Conservation (phyloP, 2,329 filamentous ascomycete species). For the Aspergillus flavus region DNA sequence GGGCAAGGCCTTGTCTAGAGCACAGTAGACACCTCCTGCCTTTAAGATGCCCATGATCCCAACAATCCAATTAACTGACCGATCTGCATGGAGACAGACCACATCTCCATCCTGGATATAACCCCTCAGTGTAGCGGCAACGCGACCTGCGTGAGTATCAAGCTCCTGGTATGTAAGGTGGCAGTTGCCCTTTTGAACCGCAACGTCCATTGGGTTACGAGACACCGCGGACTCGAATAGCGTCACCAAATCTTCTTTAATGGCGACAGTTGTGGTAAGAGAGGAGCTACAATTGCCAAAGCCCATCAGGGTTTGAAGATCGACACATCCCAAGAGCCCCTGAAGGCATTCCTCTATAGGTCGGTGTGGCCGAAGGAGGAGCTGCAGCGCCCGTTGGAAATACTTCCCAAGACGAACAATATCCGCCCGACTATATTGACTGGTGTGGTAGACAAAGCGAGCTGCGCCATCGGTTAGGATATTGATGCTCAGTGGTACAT, state of each 20-base stretch:
- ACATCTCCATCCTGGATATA: constrained; percentile 2
- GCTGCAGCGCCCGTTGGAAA: too few species aligned
- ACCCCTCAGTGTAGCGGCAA: constrained; percentile 11
- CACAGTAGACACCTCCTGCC: constrained; percentile 17
- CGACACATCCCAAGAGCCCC: too few species aligned
- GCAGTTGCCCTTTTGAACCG: constrained; percentile 1
- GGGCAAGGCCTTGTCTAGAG: constrained; percentile 22
- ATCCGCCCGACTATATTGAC: too few species aligned
- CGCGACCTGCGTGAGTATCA: background rate
- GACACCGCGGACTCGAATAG: constrained; percentile 2
- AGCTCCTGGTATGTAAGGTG: constrained; percentile 12
- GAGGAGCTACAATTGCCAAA: too few species aligned
- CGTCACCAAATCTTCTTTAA: constrained; percentile 9
- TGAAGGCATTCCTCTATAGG: too few species aligned
- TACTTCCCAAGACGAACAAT: too few species aligned
- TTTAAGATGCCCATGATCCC: constrained; percentile 11
- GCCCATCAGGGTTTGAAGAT: too few species aligned
- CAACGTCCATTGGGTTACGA: background rate
- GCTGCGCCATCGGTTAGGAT: too few species aligned
- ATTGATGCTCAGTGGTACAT: too few species aligned
- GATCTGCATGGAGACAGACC: constrained; percentile 17
- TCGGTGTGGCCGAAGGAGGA: too few species aligned
- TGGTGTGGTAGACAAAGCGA: too few species aligned
- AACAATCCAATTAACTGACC: constrained; percentile 20
- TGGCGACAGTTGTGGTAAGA: background rate